These are phyloP conservation scores for Amphichorda felina DNA, from an alignment of 2,329 filamentous ascomycete genomes.

Conservation along the genomic window DNA sequence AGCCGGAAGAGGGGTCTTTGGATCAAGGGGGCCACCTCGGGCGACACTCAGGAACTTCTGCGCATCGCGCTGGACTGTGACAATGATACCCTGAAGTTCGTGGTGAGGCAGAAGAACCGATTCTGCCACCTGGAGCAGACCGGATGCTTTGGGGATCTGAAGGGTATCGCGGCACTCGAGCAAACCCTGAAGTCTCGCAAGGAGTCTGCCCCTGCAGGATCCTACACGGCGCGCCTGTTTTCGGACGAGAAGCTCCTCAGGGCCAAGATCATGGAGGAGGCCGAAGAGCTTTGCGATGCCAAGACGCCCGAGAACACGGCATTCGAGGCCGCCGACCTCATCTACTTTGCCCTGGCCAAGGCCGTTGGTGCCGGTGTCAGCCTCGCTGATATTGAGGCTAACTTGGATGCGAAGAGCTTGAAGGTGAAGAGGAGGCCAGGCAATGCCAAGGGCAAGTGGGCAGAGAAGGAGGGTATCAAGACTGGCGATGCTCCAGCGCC, in stretches of 20 bases:
- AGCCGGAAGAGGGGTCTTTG: slow-evolving; percentile 91
- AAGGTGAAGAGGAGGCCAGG: slow-evolving; percentile 91
- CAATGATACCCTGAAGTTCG: slow-evolving; percentile 80
- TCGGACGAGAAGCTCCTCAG: slow-evolving; percentile 79
- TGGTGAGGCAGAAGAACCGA: slow-evolving; percentile 77
- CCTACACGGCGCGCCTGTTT: slow-evolving; percentile 89
- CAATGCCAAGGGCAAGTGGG: slow-evolving; percentile 90
- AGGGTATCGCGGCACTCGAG: slow-evolving; percentile 72
- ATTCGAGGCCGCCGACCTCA: slow-evolving; percentile 87
- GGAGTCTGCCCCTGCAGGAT: slow-evolving; percentile 70
- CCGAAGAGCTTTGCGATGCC: slow-evolving; percentile 86
- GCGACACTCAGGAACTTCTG: slow-evolving; percentile 83
- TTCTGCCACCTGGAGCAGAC: slow-evolving; percentile 93
- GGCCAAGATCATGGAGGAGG: slow-evolving; percentile 98
- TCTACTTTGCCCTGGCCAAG: slow-evolving; percentile 92
- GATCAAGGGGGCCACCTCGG: slow-evolving; percentile 93
- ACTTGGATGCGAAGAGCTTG: slow-evolving; percentile 84
- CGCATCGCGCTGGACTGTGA: slow-evolving; percentile 85
- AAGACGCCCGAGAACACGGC: slow-evolving; percentile 72
- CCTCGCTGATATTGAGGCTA: slow-evolving; percentile 81
- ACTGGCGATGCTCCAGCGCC: slow-evolving; percentile 22
- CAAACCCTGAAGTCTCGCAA: slow-evolving; percentile 78
- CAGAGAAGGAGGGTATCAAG: slow-evolving; percentile 64
- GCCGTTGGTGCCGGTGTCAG: slow-evolving; percentile 76
- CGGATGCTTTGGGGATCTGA: slow-evolving; percentile 82